Evolutionary conservation across 352 stramenopile genomes (phyloP).

Genomic region (Globisporangium abappressorium): DNA sequence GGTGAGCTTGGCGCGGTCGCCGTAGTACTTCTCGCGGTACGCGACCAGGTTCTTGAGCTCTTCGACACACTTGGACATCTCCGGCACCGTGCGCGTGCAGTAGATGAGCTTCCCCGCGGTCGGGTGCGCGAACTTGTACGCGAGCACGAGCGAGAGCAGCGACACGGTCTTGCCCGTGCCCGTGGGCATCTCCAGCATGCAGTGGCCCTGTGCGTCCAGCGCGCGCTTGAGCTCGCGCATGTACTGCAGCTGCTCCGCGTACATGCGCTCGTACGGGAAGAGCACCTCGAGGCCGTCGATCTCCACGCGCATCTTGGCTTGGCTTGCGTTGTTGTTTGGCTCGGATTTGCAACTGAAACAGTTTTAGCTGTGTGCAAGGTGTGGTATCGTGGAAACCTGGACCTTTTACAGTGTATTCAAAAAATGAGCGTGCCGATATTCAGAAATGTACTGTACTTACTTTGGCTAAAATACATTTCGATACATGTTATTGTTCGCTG

Average conservation of each 20-base stretch:
- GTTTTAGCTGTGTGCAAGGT: background rate
- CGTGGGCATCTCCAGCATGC: slow-evolving; percentile 98
- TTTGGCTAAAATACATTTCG: no score
- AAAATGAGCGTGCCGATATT: no score
- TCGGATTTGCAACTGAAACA: background rate
- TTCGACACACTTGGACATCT: slow-evolving; percentile 99
- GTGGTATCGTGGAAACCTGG: no score
- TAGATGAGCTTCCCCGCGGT: slow-evolving; percentile 98
- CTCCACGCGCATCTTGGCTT: slow-evolving; percentile 86
- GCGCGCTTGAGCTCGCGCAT: slow-evolving; percentile 98
- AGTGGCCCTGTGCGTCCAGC: slow-evolving; percentile 96
- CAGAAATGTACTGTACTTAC: no score
- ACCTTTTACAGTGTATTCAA: no score
- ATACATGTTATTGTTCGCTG: no score
- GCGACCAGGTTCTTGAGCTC: slow-evolving; percentile 95
- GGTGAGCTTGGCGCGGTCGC: slow-evolving; percentile 60
- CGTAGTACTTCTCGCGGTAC: slow-evolving; percentile 71
- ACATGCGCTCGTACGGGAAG: slow-evolving; percentile 97
- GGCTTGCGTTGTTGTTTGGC: background rate
- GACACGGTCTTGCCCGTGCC: slow-evolving; percentile 98
- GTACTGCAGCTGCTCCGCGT: slow-evolving; percentile 99
- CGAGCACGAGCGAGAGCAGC: slow-evolving; percentile 95
- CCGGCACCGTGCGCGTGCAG: slow-evolving; percentile 98
- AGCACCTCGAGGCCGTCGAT: slow-evolving; percentile 97
- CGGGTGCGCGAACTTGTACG: slow-evolving; percentile 93